Base-by-base conservation (phyloP, 1,284 basidiomycete species). In the Ganoderma lingzhi region DNA sequence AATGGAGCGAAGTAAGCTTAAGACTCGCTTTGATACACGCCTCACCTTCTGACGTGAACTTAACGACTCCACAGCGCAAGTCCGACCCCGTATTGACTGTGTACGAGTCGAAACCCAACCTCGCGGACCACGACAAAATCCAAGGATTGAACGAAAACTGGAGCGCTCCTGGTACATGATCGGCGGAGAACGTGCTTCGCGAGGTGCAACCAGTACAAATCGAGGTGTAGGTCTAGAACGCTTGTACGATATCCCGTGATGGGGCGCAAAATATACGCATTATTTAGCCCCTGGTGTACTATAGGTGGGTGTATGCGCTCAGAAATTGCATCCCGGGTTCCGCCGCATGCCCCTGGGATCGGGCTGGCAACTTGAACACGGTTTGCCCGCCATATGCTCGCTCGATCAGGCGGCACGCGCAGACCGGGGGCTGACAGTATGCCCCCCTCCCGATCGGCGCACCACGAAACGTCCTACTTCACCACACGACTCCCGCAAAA, bases 121-220 rank as follows among this genome's bases (percentile, higher is more conserved):
- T 90, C 39, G 92, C 93, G 1, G 93, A 95, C 76, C 94, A 95
- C 73, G 83, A 90, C 71, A 94, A 93, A 80, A 92, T 95, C 65
- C 88, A 88, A 73, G 93, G 93, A 17, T 89, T 87, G 56, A 88
- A 90, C 44, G 87, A 87, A 35, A 83, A 82, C 70, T 84, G 88
- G 77, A 87, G 80, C 74, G 78, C 83, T 45, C 82, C 81, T 6
- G 77, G 78, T 60, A 65, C 74, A 2, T 73, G 59, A 67, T 53
- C 30, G 28, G 1, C 19, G 30, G 14, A 19, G 28, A 30, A 28
- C 51, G 5, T 28, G 28, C 51, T 12, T 28, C 51, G 12, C 51
- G 30, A 14, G 12, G 51, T 28, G 51, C 15, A 15, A 9, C 51
- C 51, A 14, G 4, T 2, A 17, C 28, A 10, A 17, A 55, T 55